Evolutionary conservation across 2,329 filamentous ascomycete genomes (phyloP), one percentile per base, ranked within the genome.

Genomic region (Scedosporium aurantiacum): DNA sequence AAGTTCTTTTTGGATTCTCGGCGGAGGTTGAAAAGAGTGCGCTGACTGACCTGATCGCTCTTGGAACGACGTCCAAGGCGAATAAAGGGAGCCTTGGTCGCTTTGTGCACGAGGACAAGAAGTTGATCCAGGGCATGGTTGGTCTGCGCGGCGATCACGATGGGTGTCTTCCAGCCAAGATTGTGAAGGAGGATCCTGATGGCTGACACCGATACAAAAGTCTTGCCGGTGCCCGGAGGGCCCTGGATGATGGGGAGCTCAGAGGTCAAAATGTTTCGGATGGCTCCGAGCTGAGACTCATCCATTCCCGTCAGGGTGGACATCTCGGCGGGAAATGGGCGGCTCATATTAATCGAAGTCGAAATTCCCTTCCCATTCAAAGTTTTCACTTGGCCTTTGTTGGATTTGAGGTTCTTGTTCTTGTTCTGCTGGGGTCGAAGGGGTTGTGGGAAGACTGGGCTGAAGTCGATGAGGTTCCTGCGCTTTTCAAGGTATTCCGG

Each of bases 121-220:
- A 97, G 77, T 69, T 96, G 91, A 66, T 97, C 91, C 0, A 96
- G 75, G 0, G 91, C 91, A 71, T 96, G 91, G 63, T 97, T 97
- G 0, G 91, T 97, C 67, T 96, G 91, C 6, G 90, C 91, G 0
- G 91, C 82, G 3, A 96, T 78, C 21, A 96, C 79, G 32, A 97
- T 85, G 0, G 89, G 89, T 7, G 85, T 80, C 62, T 87, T 83
- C 0, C 73, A 67, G 2, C 71, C 69, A 67, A 83, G 79, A 60
- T 88, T 89, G 1, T 78, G 72, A 0, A 90, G 75, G 60, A 92
- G 75, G 1, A 87, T 77, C 56, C 82, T 83, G 8, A 97, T 71
- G 0, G 88, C 87, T 27, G 85, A 75, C 2, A 93, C 83, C 0
- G 90, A 94, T 0, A 91, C 88, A 65, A 88, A 88, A 0, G 92